Percentiles rank a stretch among this genome's conserved stretches.
Conservation (phyloP, 1,284 basidiomycete species). For the Ceratobasidium sp. region DNA sequence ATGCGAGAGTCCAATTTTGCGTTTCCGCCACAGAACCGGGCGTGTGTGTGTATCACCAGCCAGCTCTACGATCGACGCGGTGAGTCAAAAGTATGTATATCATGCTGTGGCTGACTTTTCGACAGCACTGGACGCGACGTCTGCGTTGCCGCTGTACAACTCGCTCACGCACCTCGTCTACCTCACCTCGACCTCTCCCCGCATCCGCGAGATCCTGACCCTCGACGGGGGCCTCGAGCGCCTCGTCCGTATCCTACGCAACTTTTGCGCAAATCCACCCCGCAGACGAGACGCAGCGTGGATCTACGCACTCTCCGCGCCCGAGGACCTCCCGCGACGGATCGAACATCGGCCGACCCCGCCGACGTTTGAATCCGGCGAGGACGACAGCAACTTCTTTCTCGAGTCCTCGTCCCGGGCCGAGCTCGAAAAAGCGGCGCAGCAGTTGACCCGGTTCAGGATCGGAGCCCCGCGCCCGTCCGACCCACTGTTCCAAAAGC, state of each 20-base stretch:
- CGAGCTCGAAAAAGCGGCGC: conserved; percentile 38
- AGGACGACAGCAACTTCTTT: conserved; percentile 29
- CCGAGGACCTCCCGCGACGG: conserved; percentile 50
- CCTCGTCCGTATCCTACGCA: conserved; percentile 91
- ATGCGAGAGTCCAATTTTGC: conserved; percentile 99
- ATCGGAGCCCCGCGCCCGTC: conserved; percentile 2
- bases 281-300: conserved; percentile 78
- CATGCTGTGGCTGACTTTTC: conserved; percentile 12
- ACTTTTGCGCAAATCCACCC: conserved; percentile 83
- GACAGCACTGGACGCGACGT: conserved; percentile 91
- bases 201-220: conserved; percentile 98
- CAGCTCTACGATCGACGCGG: conserved; percentile 96
- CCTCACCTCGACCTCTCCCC: conserved; percentile 95
- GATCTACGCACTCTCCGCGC: conserved; percentile 79
- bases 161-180: conserved; percentile 97
- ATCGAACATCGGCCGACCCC: conserved; percentile 27
- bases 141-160: conserved; percentile 93
- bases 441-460: conserved; percentile 7
- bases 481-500: conserved; percentile 15
- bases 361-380: conserved; percentile 44
- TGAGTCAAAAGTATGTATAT: conserved; percentile 60
- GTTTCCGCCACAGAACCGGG: conserved; percentile 94
- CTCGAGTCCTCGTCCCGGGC: conserved; percentile 36
- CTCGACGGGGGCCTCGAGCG: conserved; percentile 97
- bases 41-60: conserved; percentile 93